A percentile compares a stretch with the other conserved stretches of the same genome.
phyloP scores from a whole-genome alignment of 2,329 filamentous ascomycete species.

The Phaeosphaeriaceae sp. region DNA sequence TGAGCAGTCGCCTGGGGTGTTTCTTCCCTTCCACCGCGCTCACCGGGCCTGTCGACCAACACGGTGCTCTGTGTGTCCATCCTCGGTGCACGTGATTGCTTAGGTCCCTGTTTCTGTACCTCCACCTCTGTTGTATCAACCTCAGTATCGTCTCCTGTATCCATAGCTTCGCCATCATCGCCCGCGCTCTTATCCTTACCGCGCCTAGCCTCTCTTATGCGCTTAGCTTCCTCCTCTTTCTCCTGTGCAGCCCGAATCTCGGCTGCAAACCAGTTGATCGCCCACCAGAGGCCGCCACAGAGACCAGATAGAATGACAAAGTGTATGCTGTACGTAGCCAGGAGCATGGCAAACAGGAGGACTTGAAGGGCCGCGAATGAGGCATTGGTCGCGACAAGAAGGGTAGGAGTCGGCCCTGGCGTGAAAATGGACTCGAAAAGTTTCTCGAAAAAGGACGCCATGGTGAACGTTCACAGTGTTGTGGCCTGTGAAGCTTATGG shows the following conservation, averaged over 20 bases:
- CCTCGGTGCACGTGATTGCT: constrained; percentile 21
- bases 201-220: constrained; percentile 49
- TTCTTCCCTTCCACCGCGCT: constrained; percentile 18
- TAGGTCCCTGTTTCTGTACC: constrained; percentile 32
- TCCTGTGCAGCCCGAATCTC: constrained; percentile 61
- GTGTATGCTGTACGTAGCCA: constrained; percentile 86
- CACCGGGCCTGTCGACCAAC: constrained; percentile 38
- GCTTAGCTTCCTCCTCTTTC: constrained; percentile 58
- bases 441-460: constrained; percentile 67
- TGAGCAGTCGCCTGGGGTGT: constrained; percentile 25
- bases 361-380: constrained; percentile 86
- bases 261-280: constrained; percentile 94
- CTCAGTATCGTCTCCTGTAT: constrained; percentile 57
- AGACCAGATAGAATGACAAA: constrained; percentile 82
- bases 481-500: constrained; percentile 1
- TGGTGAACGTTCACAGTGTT: constrained; percentile 16
- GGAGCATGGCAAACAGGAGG: constrained; percentile 75
- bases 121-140: constrained; percentile 45
- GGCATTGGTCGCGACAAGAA: constrained; percentile 87
- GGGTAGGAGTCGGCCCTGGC: constrained; percentile 84
- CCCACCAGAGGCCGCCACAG: constrained; percentile 84
- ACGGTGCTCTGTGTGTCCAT: constrained; percentile 44
- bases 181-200: constrained; percentile 52
- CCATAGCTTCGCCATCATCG: constrained; percentile 47
- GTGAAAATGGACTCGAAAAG: constrained; percentile 95